Evolutionary conservation across 306 rosid species (phyloP), one percentile per base, ranked within the genome.

Genomic region (Pterocarpus macrocarpus): DNA sequence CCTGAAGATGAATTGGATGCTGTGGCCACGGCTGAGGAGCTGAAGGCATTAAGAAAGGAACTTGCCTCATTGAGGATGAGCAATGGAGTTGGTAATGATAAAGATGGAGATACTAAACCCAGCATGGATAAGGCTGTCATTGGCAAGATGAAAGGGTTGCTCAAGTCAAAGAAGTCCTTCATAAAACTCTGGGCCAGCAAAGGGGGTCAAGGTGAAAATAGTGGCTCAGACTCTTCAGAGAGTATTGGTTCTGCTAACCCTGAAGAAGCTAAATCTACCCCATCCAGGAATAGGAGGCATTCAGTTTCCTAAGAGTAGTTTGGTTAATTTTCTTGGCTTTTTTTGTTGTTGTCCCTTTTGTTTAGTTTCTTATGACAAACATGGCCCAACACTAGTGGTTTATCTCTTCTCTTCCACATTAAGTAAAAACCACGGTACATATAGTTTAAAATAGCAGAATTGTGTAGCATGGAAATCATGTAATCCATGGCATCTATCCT

Each of bases 201-300:
- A 84, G 98, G 94, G 34, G 93, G 89, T 70, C 91, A 82, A 1
- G 98, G 90, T 0, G 98, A 90, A 72, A 93, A 93, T 71, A 96
- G 98, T 73, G 96, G 99, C 43, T 96, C 99, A 0, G 99, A 96
- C 59, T 93, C 99, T 7, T 92, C 98, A 0, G 98, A 86, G 64
- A 90, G 98, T 63, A 91, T 82, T 61, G 95, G 91, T 73, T 95
- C 98, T 78, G 91, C 84, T 53, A 89, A 89, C 69, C 97, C 94
- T 5, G 99, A 95, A 85, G 99, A 95, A 84, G 94, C 75, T 11
- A 96, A 93, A 85, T 92, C 92, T 11, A 93, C 98, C 7, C 97
- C 98, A 67, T 93, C 92, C 16, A 89, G 99, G 86, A 96, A 92
- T 69, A 85, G 94, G 85, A 93, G 99, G 87, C 91, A 90, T 88